Evolutionary conservation across 2,329 filamentous ascomycete genomes (phyloP).

Genomic region (Colletotrichum liriopes): DNA sequence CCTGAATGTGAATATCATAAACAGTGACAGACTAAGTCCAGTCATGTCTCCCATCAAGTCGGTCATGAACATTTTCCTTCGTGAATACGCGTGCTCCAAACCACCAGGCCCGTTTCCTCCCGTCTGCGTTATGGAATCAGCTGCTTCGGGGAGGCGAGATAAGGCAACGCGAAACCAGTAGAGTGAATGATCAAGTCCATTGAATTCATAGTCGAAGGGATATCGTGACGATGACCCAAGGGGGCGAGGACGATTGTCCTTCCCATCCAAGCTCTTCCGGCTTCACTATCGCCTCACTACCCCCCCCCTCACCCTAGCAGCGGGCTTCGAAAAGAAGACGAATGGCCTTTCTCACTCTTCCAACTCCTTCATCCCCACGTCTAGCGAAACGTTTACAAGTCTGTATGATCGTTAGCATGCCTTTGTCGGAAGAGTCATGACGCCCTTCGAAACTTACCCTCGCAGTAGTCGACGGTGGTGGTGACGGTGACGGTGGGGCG

Average conservation of each 20-base stretch:
- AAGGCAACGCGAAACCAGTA: neutral
- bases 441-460: conserved; percentile 44
- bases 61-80: conserved; percentile 38
- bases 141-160: neutral
- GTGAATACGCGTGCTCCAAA: conserved; percentile 11
- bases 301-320: neutral
- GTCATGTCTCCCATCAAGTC: conserved; percentile 1
- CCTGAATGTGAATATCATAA: conserved; percentile 32
- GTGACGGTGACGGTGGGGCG: conserved; percentile 59
- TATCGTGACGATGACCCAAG: neutral
- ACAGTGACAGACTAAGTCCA: neutral
- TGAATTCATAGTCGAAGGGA: conserved; percentile 29
- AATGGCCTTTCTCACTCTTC: conserved; percentile 16
- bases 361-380: neutral
- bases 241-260: neutral
- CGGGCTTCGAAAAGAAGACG: conserved; percentile 24
- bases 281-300: conserved; percentile 7
- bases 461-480: conserved; percentile 59
- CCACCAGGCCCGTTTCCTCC: neutral
- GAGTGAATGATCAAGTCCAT: conserved; percentile 5
- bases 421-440: no score
- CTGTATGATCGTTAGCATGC: conserved; percentile 3
- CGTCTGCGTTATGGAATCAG: neutral
- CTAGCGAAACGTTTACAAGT: conserved; percentile 34
- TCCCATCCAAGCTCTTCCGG: conserved; percentile 24